phyloP scores from a whole-genome alignment of 495 filamentous ascomycete species.

The Podospora sp. region DNA sequence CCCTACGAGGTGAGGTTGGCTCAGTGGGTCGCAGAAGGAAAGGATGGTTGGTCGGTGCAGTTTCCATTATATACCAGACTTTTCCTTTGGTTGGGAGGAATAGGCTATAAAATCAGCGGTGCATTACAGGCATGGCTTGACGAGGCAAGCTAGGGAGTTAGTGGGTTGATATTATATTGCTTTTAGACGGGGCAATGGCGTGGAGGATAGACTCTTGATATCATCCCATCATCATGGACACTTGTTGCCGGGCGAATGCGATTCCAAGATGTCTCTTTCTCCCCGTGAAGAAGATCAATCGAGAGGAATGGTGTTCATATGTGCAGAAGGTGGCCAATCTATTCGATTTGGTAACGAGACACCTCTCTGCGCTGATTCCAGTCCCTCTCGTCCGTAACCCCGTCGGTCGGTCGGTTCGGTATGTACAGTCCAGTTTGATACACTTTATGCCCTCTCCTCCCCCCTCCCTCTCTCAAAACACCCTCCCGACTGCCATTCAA shows the following conservation, averaged over 20 bases:
- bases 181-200: neutral
- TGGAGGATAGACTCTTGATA: neutral
- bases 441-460: neutral
- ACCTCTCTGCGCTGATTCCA: neutral
- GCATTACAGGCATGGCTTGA: neutral
- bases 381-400: neutral
- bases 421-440: conserved; percentile 1
- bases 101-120: neutral
- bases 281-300: neutral
- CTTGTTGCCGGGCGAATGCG: neutral
- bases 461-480: neutral
- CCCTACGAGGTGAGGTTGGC: neutral
- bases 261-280: no score
- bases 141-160: neutral
- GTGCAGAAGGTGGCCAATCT: neutral
- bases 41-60: neutral
- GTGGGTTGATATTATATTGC: neutral
- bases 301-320: neutral
- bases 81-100: neutral
- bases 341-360: neutral
- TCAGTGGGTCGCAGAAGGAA: neutral
- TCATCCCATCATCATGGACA: neutral
- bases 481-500: neutral
- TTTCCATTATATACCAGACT: neutral
- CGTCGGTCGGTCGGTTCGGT: neutral